Base-by-base conservation (phyloP, 106 monocot species). In the Narthecium ossifragum region DNA sequence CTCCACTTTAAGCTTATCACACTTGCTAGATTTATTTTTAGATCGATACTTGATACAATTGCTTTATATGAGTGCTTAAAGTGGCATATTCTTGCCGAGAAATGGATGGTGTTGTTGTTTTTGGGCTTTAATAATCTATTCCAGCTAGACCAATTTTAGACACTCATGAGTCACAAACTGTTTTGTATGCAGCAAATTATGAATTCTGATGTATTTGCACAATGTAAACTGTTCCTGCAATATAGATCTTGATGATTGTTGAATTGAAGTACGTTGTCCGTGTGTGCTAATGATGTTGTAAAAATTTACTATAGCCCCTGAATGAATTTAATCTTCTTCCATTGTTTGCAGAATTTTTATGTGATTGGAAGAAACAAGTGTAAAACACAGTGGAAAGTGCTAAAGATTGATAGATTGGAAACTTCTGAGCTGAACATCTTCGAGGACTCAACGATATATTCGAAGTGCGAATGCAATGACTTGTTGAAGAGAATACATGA, bases 281-380 rank as follows among this genome's bases (percentile, higher is more conserved):
- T 41, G 2, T 41, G 41, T 14, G 17, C 17, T 41, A 1, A 41
- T 41, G 9, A 11, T 15, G 9, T 11, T 39, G 39, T 1, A 39
- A 9, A 39, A 3, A 39, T 39, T 39, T 9, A 11, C 15, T 11
- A 39, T 15, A 39, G 15, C 39, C 39, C 15, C 39, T 39, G 39
- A 39, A 3, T 39, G 39, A n/a, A n/a, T n/a, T n/a, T n/a, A n/a
- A 39, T 39, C 12, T 39, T 9, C 39, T 39, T 39, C 15, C 39
- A 39, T 39, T 39, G 39, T 43, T 3, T 50, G 26, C 78, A 99
- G 98, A 88, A 80, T 18, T 91, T 88, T 69, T 99, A 91, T 65
- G 77, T 99, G 68, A 46, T 99, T 12, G 98, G 98, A 70, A 91
- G 73, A 39, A 80, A 99, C 63, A 78, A 75, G 71, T 70, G 57